Base-by-base conservation (phyloP, 1,284 basidiomycete species). In the Mycena sp. region DNA sequence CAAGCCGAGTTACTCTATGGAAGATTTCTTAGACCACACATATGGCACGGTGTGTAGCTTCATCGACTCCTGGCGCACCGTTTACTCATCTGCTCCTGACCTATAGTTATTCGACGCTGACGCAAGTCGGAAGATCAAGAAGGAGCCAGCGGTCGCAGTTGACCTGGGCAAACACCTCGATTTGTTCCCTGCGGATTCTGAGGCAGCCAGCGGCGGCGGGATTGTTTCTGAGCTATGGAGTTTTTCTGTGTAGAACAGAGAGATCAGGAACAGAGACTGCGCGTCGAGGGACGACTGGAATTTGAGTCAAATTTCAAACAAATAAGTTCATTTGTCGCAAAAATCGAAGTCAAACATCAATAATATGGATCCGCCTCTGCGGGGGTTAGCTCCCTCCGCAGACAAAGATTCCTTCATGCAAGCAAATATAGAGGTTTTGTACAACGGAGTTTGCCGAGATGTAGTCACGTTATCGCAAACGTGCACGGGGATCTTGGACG, bases 11-110 rank as follows among this genome's bases (percentile, higher is more conserved):
- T 99, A 96, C 77, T 83, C 87, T 28, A 87, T 98, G 84, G 98
- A 99, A 70, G 98, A 99, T 76, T 99, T 99, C 76, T 77, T 99
- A 72, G 98, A 99, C 78, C 95, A 99, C 75, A 95, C 94, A 0
- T 99, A 98, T 73, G 85, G 83, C 16, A 98, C 95, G 53, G 94
- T 97, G 69, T 70, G 93, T 83, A 32, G 32, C 14, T 35, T 46
- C 6, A n/a, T 43, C 25, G 11, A 10, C 19, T 5, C 57, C 17
- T 53, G 50, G 50, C 29, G 43, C 7, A 48, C 4, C 41, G 28
- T 19, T 30, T 28, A 28, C 4, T 14, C 17, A 6, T 14, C 17
- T 53, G 30, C 37, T 54, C 2, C 52, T 7, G 26, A 61, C 25
- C 50, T 56, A 6, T 72, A 96, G 93, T 83, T 99, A 32, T 93